These are phyloP conservation scores for Metschnikowia drakensbergensis DNA, from an alignment of 805 yeast species.

Conservation along the genomic window DNA sequence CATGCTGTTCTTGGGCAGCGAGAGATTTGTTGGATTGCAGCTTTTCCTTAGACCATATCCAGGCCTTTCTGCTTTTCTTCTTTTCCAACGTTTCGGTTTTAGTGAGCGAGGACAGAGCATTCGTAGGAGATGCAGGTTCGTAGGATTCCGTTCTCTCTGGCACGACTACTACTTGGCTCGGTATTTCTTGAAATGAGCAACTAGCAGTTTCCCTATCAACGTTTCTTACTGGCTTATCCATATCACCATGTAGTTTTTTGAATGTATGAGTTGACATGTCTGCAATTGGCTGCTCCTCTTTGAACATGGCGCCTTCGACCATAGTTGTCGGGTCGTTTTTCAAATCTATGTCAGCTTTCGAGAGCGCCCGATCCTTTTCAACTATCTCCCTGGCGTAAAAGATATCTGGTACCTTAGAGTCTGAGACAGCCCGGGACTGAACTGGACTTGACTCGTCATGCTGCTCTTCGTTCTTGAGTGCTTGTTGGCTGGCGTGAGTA, in stretches of 20 bases:
- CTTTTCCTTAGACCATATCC: slow-evolving; percentile 38
- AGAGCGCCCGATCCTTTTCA: background rate
- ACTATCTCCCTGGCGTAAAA: background rate
- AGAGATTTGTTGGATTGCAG: background rate
- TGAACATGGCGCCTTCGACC: background rate
- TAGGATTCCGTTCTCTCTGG: background rate
- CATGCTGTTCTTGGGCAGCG: background rate
- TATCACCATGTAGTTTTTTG: background rate
- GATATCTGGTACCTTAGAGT: background rate
- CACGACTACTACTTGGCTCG: background rate
- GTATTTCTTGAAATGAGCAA: background rate
- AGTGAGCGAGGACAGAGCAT: background rate
- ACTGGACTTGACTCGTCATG: background rate
- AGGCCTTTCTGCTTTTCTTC: slow-evolving; percentile 33
- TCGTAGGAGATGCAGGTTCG: background rate
- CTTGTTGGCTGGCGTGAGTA: background rate
- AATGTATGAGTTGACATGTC: background rate
- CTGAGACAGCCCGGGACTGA: slow-evolving; percentile 1
- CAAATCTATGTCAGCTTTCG: background rate
- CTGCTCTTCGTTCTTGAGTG: background rate
- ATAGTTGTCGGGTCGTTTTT: background rate
- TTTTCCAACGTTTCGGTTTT: slow-evolving; percentile 10
- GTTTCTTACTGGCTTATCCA: background rate
- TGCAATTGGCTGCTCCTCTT: background rate
- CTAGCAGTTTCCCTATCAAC: background rate